Base-by-base conservation (phyloP, 352 stramenopile genomes). In the Bremia lactucae region DNA sequence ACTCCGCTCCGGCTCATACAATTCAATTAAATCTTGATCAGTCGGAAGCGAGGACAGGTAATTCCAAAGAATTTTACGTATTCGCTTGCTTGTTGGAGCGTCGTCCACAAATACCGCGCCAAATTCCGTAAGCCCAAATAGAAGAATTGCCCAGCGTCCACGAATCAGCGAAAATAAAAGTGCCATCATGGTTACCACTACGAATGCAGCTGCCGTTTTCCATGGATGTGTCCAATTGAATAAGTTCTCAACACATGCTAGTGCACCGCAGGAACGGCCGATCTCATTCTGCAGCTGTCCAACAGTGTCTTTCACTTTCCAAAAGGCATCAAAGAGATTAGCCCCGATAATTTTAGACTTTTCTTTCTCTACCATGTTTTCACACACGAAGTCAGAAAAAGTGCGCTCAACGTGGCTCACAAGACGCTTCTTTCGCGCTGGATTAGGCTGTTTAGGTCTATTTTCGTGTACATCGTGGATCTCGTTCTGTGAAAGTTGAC, bases 171-270 rank as follows among this genome's bases (percentile, higher is more conserved):
- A 78, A 24, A 85, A 81, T 13, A 92, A 43, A 2, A 89, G 20
- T 9, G 65, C 49, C 22, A 63, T 61, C 28, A 70, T 46, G 2
- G 72, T 48, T 3, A 88, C 59, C 7, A 64, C 57, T 7, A 45
- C 49, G 21, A 89, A 83, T 21, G 78, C 70, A 0, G 72, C 55
- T 6, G 59, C 76, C 28, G 79, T 88, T 44, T 92, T 92, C 79
- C 79, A 92, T 19, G 79, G 79, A 39, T 92, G 79, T 16, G 79
- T 86, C 79, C 79, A 92, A 58, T 92, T 92, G 43, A 92, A 66
- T 6, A 92, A 35, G 40, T 89, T 89, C n/a, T 92, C 72, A 7
- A 73, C 68, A 4, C 68, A 80, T 2, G 78, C 74, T 36, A 87
- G 49, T 10, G 69, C 74, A n/a, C 74, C 76, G 23, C 79, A 92